Conservation (phyloP, 495 filamentous ascomycete species). For the Cercophora scortea region DNA sequence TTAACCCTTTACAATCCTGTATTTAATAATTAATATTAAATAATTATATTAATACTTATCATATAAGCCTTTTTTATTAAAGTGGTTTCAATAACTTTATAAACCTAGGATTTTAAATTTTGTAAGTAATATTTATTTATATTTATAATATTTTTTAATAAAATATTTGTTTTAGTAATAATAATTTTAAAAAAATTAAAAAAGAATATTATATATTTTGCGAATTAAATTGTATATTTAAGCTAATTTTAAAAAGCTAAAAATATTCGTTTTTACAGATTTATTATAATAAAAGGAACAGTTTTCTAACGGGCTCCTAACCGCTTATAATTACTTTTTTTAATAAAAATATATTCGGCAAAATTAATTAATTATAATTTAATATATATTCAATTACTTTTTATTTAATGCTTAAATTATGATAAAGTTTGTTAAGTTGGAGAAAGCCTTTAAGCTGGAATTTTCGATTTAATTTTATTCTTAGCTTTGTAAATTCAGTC, state of each 20-base stretch:
- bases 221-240: too few relatives aligned
- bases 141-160: neutral
- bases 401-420: too few relatives aligned
- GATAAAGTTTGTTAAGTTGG: too few relatives aligned
- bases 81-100: neutral
- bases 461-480: too few relatives aligned
- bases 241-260: neutral
- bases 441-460: too few relatives aligned
- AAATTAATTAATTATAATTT: too few relatives aligned
- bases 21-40: neutral
- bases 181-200: neutral
- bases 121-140: neutral
- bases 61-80: neutral
- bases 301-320: too few relatives aligned
- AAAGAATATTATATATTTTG: neutral
- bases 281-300: too few relatives aligned
- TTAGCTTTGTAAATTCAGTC: too few relatives aligned
- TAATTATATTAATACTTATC: neutral
- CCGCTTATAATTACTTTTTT: neutral
- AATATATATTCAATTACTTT: too few relatives aligned
- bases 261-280: neutral
- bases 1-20: neutral
- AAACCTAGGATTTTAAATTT: too few relatives aligned
- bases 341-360: neutral
- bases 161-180: neutral